Evolutionary conservation across 2,329 filamentous ascomycete genomes (phyloP), one percentile per base, ranked within the genome.

Genomic region (Trichophyton rubrum): DNA sequence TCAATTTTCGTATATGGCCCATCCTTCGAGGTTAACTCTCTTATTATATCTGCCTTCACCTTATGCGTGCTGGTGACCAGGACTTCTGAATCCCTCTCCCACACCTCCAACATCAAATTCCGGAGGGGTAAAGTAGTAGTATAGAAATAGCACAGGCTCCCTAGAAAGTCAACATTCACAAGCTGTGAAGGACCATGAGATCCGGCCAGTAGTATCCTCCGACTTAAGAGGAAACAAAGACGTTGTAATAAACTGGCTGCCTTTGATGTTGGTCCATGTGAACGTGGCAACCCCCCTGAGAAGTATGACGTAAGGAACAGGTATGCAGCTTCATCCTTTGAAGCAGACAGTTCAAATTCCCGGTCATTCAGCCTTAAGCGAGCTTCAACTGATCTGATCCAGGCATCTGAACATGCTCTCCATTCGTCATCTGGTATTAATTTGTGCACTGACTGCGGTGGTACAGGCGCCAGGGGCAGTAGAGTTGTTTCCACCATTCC

Each of bases 391-490:
- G 96, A 79, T 9, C 82, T 76, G 17, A 85, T 75, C 90, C 90
- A 96, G 40, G 89, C 85, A 64, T 87, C 82, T 55, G 95, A 76
- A 70, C 87, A 90, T 35, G 82, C 79, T 65, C 86, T 80, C 90
- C 90, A 96, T 73, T 96, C 89, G 58, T 80, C 75, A 2, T 84
- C 75, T 43, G 80, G 78, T 62, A 96, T 81, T 66, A 81, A 81
- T 65, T 82, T 80, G 68, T 85, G 84, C 76, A 90, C 84, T 60
- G 78, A 76, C 38, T 82, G 76, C 63, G 85, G 81, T 17, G 91
- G 92, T 67, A 93, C 90, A 20, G 87, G 82, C 61, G 87, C 90
- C 73, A 96, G 80, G 38, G 85, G 80, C 47, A 90, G 90, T 9
- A 59, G 59, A 33, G 33, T 41, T 11, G 40, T 43, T 24, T 35